Base-by-base conservation (phyloP, 495 filamentous ascomycete species). In the Neurospora terricola region DNA sequence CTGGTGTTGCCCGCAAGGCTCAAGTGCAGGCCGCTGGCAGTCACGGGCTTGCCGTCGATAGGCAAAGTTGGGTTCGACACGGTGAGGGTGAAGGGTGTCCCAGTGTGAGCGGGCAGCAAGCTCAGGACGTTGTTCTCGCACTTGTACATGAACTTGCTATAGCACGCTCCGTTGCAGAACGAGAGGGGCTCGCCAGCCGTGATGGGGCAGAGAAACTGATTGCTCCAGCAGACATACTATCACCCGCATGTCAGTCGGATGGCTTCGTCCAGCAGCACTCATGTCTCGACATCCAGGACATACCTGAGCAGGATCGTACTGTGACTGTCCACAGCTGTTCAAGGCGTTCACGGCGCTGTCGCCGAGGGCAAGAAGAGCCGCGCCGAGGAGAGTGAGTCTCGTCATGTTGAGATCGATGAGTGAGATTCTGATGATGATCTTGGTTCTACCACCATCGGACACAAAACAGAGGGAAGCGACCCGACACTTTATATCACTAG, bases 1-100 rank as follows among this genome's bases (percentile, higher is more conserved):
- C 78, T 54, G 78, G 86, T 73, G 38, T 76, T 11, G 81, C 88
- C 80, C 83, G 85, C 71, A 80, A 87, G 39, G 78, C 80, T 30
- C 83, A 81, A 48, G 72, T 77, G 72, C 42, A 73, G 79, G 73
- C 83, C 74, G 30, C 77, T n/a, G 42, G 79, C 73, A 8, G 81
- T 72, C 81, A 84, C 38, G 76, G 80, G 75, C 82, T 84, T 74
- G 80, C 81, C 76, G 78, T 83, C 43, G 85, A 88, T 73, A 75
- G 80, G 82, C 37, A 76, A 82, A 30, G 84, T 83, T 38, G 80
- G 82, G 69, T 84, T 80, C 66, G 80, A 80, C 14, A 80, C 83
- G 34, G 74, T 80, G 21, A 83, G 78, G 8, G 71, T 79, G 72
- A 85, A 85, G 27, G 80, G 75, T 76, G 84, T 73, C 78, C 82